Conservation (phyloP, 2,329 filamentous ascomycete species). For the Stemphylium vesicarium region DNA sequence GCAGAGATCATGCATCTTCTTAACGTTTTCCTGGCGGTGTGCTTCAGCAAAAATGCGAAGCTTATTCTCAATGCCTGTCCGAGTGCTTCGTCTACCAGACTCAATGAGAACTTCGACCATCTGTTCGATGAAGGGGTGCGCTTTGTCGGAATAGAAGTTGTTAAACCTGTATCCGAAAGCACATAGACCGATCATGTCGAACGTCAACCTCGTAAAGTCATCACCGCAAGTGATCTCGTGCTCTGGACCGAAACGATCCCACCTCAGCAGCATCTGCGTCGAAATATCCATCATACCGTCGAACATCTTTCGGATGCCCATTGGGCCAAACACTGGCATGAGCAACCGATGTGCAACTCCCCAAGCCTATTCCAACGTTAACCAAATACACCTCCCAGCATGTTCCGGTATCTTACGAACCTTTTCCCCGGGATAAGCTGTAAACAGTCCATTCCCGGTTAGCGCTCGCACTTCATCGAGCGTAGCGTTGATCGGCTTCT, state of each 20-base stretch:
- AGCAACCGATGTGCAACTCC: conserved; percentile 8
- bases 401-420: background rate
- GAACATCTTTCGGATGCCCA: conserved; percentile 12
- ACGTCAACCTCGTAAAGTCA: conserved; percentile 9
- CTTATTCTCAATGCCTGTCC: conserved; percentile 9
- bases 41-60: conserved; percentile 12
- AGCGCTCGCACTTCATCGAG: conserved; percentile 11
- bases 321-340: conserved; percentile 13
- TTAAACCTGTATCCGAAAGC: conserved; percentile 16
- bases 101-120: conserved; percentile 13
- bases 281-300: conserved; percentile 13
- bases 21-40: conserved; percentile 10
- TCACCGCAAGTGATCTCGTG: conserved; percentile 11
- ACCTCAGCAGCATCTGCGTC: conserved; percentile 11
- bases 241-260: conserved; percentile 11
- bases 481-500: conserved; percentile 10
- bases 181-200: conserved; percentile 13
- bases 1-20: conserved; percentile 13
- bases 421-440: conserved; percentile 11
- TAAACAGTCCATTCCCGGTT: conserved; percentile 9
- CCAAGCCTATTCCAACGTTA: conserved; percentile 1
- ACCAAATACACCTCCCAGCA: background rate
- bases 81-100: conserved; percentile 6
- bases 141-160: conserved; percentile 10
- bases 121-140: conserved; percentile 10